Percentiles rank a stretch among this genome's conserved stretches.
These are phyloP conservation scores for Tanozyma kutaoensis DNA, from an alignment of 805 yeast species.

Conservation along the genomic window DNA sequence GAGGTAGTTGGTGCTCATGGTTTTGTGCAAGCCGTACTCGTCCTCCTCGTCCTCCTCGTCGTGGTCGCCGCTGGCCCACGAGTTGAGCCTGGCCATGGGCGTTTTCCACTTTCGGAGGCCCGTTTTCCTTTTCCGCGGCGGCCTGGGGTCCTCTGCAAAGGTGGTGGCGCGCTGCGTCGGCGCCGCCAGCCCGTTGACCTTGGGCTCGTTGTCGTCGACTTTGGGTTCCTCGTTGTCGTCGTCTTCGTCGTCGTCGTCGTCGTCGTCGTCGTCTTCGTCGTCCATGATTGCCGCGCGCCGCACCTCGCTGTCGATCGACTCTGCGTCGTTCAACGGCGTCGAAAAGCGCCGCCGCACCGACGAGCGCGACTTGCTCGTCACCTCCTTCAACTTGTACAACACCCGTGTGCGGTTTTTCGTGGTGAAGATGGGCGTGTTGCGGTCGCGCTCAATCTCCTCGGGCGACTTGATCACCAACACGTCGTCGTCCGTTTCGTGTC, in stretches of 20 bases:
- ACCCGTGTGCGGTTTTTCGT: too few relatives aligned
- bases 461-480: conserved; percentile 72
- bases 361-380: too few relatives aligned
- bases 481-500: conserved; percentile 40
- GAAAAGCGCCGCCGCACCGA: too few relatives aligned
- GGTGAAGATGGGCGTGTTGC: conserved; percentile 21
- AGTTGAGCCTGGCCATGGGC: too few relatives aligned
- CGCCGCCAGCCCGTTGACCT: conserved; percentile 11
- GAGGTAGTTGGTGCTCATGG: conserved; percentile 50
- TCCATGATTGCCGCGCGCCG: conserved; percentile 1
- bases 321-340: conserved; percentile 1
- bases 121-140: too few relatives aligned
- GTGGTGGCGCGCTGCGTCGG: not conserved
- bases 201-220: conserved; percentile 8
- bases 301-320: conserved; percentile 5
- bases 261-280: not conserved
- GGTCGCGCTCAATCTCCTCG: conserved; percentile 42
- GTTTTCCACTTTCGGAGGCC: too few relatives aligned
- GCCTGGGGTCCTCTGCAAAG: not conserved
- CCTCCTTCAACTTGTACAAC: too few relatives aligned
- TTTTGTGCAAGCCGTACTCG: conserved; percentile 5
- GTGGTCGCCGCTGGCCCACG: not conserved
- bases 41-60: conserved; percentile 2
- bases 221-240: conserved; percentile 1
- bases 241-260: conserved; percentile 2